Conservation (phyloP, 208 protist genomes). For the Leptomonas pyrrhocoris region DNA sequence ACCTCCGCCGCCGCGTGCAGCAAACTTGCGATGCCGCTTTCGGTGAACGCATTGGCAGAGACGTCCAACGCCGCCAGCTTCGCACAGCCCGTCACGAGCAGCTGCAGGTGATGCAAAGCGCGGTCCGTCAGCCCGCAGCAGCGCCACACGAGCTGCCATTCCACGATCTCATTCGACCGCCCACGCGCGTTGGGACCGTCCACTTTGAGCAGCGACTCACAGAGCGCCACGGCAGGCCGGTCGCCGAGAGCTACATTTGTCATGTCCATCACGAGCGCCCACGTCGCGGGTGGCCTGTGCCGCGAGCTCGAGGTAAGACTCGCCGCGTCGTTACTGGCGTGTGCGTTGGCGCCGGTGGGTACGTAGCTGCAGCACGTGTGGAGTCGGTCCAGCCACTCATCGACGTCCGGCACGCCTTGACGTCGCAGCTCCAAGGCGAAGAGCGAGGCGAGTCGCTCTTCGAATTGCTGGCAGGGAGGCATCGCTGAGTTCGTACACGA, state of each 20-base stretch:
- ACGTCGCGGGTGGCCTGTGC: background rate
- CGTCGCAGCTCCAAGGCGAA: conserved; percentile 59
- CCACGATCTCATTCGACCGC: conserved; percentile 8
- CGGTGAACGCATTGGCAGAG: conserved; percentile 37
- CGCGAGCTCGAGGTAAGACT: background rate
- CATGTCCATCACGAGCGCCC: conserved; percentile 33
- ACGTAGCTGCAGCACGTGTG: conserved; percentile 24
- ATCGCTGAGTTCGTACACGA: conserved; percentile 7
- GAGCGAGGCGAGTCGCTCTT: conserved; percentile 35
- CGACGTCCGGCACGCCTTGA: conserved; percentile 43
- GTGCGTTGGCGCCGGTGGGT: background rate
- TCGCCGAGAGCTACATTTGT: conserved; percentile 43
- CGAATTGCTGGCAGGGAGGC: conserved; percentile 16
- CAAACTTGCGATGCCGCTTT: conserved; percentile 25
- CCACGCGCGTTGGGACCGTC: conserved; percentile 11
- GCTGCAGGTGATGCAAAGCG: conserved; percentile 43
- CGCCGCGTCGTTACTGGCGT: conserved; percentile 1
- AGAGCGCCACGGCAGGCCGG: conserved; percentile 56
- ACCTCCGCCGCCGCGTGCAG: conserved; percentile 27
- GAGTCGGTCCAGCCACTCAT: conserved; percentile 29
- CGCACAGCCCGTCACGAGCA: conserved; percentile 51
- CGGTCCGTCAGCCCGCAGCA: conserved; percentile 58
- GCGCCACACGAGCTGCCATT: conserved; percentile 47
- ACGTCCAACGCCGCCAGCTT: conserved; percentile 47
- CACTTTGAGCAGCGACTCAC: conserved; percentile 65